These are phyloP conservation scores for Penicillium simplicissimum DNA, from an alignment of 495 filamentous ascomycete species.

Conservation along the genomic window DNA sequence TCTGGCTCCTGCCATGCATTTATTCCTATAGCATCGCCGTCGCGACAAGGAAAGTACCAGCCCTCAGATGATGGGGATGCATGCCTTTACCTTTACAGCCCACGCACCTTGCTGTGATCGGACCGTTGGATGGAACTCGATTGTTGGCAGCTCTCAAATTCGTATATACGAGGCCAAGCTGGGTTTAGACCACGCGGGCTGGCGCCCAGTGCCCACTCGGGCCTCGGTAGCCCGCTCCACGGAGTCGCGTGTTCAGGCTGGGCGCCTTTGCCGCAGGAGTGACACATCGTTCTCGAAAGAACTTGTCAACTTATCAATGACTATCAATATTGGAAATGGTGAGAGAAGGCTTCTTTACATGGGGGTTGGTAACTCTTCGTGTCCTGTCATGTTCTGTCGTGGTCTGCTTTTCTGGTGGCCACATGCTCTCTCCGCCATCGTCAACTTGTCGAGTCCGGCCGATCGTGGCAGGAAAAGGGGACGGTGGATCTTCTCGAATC, in stretches of 20 bases:
- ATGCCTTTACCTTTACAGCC: neutral
- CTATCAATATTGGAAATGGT: neutral
- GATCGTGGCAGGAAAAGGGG: neutral
- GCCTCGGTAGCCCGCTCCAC: constrained; percentile 22
- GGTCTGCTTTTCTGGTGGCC: neutral
- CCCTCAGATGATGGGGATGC: neutral
- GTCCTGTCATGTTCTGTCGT: neutral
- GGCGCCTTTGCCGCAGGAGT: constrained; percentile 3
- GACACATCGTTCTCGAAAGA: neutral
- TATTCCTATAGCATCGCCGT: no score
- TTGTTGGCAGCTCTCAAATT: constrained; percentile 1
- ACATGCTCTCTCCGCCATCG: neutral
- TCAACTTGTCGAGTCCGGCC: neutral
- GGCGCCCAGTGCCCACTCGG: constrained; percentile 14
- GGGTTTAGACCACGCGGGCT: constrained; percentile 20
- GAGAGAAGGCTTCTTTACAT: neutral
- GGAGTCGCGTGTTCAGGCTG: constrained; percentile 23
- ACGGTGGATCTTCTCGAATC: neutral
- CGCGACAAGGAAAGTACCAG: neutral
- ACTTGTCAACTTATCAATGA: no score
- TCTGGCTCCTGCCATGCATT: neutral
- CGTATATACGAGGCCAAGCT: constrained; percentile 1
- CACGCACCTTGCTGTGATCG: neutral
- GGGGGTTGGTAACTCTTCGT: neutral
- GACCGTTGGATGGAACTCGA: neutral